Evolutionary conservation across 306 rosid species (phyloP).

Genomic region (Castanea crenata): DNA sequence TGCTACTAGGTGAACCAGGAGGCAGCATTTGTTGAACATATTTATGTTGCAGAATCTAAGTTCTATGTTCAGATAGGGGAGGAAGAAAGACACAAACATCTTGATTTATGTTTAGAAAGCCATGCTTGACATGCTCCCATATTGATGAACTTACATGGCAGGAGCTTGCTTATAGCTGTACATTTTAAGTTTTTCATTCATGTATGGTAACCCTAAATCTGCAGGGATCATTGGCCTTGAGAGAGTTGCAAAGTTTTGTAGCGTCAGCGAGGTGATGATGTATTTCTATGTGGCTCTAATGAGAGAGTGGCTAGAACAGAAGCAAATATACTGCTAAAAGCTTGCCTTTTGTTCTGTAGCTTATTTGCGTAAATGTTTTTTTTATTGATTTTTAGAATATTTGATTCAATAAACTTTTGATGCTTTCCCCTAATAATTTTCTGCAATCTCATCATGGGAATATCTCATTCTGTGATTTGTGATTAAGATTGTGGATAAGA

Average conservation of each 20-base stretch:
- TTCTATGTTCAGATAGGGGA: conserved; percentile 57
- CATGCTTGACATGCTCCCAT: conserved; percentile 76
- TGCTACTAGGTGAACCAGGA: conserved; percentile 79
- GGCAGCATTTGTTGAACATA: conserved; percentile 89
- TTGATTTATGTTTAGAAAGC: conserved; percentile 52
- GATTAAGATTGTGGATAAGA: too few species aligned
- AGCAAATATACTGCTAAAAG: conserved; percentile 83
- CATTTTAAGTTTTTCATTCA: conserved; percentile 71
- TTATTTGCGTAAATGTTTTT: neutral
- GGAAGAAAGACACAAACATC: conserved; percentile 77
- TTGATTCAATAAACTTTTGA: too few species aligned
- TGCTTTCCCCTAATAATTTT: too few species aligned
- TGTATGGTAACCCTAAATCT: conserved; percentile 89
- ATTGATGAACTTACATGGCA: conserved; percentile 93
- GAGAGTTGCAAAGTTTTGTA: conserved; percentile 80
- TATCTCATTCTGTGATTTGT: too few species aligned
- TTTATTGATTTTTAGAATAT: too few species aligned
- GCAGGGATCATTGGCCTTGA: conserved; percentile 77
- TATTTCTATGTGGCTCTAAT: conserved; percentile 93
- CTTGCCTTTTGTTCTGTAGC: conserved; percentile 16
- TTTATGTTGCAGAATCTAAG: conserved; percentile 81
- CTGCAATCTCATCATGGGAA: too few species aligned
- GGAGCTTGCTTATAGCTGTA: conserved; percentile 73
- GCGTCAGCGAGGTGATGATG: conserved; percentile 93
- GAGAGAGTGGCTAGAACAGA: conserved; percentile 95